These are phyloP conservation scores for Geotrichum siamense DNA, from an alignment of 1,139 yeast species.

Conservation along the genomic window DNA sequence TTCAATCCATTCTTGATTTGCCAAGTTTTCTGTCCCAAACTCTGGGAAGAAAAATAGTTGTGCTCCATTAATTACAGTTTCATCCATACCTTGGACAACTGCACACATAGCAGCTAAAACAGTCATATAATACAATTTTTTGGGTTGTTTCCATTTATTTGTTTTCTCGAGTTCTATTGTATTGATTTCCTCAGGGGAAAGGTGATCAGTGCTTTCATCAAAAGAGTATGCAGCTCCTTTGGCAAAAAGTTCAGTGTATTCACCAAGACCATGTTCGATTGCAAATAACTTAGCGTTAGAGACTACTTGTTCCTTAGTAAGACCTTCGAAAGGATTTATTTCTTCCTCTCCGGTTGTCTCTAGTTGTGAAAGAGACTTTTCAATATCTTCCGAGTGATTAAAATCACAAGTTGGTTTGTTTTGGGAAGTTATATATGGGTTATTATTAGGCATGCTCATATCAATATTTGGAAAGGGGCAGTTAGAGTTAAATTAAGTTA, in stretches of 20 bases:
- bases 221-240: conserved; percentile 74
- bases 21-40: conserved; percentile 32
- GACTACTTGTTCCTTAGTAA: conserved; percentile 58
- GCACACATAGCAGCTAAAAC: conserved; percentile 82
- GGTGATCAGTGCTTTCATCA: conserved; percentile 50
- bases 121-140: conserved; percentile 52
- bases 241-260: conserved; percentile 54
- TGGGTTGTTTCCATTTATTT: conserved; percentile 63
- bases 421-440: too few relatives aligned
- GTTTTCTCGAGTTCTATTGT: conserved; percentile 47
- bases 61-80: conserved; percentile 81
- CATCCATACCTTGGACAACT: conserved; percentile 91
- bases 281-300: conserved; percentile 70
- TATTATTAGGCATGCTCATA: too few relatives aligned
- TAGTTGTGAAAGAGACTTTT: conserved; percentile 1
- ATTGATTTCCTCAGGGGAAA: conserved; percentile 55
- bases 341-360: conserved; percentile 2
- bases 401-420: conserved; percentile 4
- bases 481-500: too few relatives aligned
- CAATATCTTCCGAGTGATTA: conserved; percentile 12
- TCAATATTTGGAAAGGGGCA: too few relatives aligned
- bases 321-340: conserved; percentile 52
- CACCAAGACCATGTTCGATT: conserved; percentile 47
- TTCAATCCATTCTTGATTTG: conserved; percentile 56
- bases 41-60: conserved; percentile 56